Evolutionary conservation across 2,329 filamentous ascomycete genomes (phyloP).

Genomic region (Bimuria novae-zelandiae): DNA sequence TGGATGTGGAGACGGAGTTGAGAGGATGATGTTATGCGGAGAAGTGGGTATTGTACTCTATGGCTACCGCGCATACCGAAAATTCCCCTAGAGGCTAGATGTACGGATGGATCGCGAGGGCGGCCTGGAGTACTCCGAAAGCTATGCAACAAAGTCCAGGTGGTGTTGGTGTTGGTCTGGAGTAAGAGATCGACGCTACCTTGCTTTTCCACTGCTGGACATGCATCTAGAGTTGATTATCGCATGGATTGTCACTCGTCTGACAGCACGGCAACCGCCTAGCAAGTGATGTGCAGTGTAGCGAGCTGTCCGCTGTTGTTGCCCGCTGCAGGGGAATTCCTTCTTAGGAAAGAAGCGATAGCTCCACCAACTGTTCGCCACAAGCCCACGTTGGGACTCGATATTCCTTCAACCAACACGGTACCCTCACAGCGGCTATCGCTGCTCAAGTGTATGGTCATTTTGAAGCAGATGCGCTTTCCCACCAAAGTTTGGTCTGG

Average conservation of each 20-base stretch:
- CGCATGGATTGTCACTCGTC: neutral
- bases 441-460: neutral
- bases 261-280: neutral
- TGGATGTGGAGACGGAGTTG: neutral
- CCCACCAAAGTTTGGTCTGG: neutral
- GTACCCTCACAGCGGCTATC: neutral
- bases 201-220: neutral
- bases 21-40: conserved; percentile 6
- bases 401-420: conserved; percentile 3
- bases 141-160: neutral
- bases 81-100: neutral
- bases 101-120: neutral
- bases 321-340: conserved; percentile 1
- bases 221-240: conserved; percentile 1
- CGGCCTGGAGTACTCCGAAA: neutral
- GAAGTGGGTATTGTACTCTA: conserved; percentile 3
- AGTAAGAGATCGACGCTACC: neutral
- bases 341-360: neutral
- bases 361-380: neutral
- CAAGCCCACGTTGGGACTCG: neutral
- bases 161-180: conserved; percentile 7
- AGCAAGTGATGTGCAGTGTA: neutral
- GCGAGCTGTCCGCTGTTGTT: neutral
- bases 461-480: neutral
- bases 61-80: neutral